Evolutionary conservation across 768 basidiomycete genomes (phyloP).

Genomic region (Collybiopsis confluens): DNA sequence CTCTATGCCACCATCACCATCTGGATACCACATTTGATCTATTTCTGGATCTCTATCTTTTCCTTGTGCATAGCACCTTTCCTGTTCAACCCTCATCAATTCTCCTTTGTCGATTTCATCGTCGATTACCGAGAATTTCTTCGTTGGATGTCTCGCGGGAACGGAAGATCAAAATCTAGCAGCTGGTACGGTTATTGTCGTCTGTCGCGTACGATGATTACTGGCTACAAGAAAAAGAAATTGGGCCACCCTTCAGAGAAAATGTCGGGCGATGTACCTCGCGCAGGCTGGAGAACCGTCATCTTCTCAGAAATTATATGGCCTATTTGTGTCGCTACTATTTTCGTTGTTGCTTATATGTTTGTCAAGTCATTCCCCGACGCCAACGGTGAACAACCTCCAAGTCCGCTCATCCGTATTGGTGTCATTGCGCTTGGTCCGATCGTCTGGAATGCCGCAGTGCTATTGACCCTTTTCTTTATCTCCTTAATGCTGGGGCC

Average conservation of each 20-base stretch:
- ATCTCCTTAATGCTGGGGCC: slow-evolving; percentile 91
- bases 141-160: slow-evolving; percentile 99
- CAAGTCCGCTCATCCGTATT: slow-evolving; percentile 89
- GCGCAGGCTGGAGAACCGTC: slow-evolving; percentile 83
- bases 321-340: slow-evolving; percentile 68
- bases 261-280: slow-evolving; percentile 88
- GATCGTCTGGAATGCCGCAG: slow-evolving; percentile 89
- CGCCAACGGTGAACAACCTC: slow-evolving; percentile 51
- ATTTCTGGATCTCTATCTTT: slow-evolving; percentile 97
- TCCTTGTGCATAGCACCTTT: slow-evolving; percentile 96
- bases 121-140: slow-evolving; percentile 98
- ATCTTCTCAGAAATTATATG: slow-evolving; percentile 79
- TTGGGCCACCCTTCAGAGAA: slow-evolving; percentile 98
- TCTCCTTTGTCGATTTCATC: slow-evolving; percentile 94
- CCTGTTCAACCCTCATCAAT: slow-evolving; percentile 99
- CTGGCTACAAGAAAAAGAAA: slow-evolving; percentile 99
- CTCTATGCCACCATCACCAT: slow-evolving; percentile 89
- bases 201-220: slow-evolving; percentile 94
- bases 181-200: slow-evolving; percentile 99
- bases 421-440: slow-evolving; percentile 87
- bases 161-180: slow-evolving; percentile 93
- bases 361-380: slow-evolving; percentile 90
- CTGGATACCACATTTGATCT: slow-evolving; percentile 93
- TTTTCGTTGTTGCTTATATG: slow-evolving; percentile 86
- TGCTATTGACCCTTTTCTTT: slow-evolving; percentile 84